These are phyloP conservation scores for Penicillium dipodomyicola DNA, from an alignment of 495 filamentous ascomycete species.

Conservation along the genomic window DNA sequence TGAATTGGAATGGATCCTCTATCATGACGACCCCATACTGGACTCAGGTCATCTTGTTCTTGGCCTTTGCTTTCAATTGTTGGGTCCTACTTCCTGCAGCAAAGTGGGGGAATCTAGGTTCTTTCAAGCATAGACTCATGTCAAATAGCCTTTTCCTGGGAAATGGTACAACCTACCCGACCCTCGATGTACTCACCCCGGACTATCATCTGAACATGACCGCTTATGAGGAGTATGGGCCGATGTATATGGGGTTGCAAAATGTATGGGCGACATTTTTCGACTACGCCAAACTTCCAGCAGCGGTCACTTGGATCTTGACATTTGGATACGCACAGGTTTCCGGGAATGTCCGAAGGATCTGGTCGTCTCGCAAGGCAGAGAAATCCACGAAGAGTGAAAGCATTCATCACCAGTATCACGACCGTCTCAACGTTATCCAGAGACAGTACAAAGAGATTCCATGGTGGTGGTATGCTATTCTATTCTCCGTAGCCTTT, in stretches of 20 bases:
- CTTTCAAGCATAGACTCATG: constrained; percentile 52
- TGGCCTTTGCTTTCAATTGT: constrained; percentile 52
- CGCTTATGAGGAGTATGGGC: constrained; percentile 49
- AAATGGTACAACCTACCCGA: constrained; percentile 52
- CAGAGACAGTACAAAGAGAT: constrained; percentile 55
- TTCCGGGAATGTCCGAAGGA: constrained; percentile 39
- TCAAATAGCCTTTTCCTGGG: constrained; percentile 51
- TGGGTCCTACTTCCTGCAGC: constrained; percentile 56
- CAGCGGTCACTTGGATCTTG: constrained; percentile 54
- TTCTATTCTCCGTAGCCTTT: constrained; percentile 47
- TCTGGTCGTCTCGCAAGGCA: constrained; percentile 30
- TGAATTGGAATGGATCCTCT: constrained; percentile 49
- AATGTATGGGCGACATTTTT: constrained; percentile 57
- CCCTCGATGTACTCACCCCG: constrained; percentile 43
- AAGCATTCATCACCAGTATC: constrained; percentile 52
- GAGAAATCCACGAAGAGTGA: constrained; percentile 18
- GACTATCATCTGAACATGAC: constrained; percentile 52
- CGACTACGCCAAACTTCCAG: constrained; percentile 55
- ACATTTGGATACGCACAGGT: constrained; percentile 53
- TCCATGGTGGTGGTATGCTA: constrained; percentile 53
- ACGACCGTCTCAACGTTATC: constrained; percentile 54
- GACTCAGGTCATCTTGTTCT: constrained; percentile 53
- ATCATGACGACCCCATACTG: constrained; percentile 55
- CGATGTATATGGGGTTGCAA: constrained; percentile 52
- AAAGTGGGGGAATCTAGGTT: constrained; percentile 52